Base-by-base conservation (phyloP, 208 protist genomes). In the Herpetomonas samuelpessoai region DNA sequence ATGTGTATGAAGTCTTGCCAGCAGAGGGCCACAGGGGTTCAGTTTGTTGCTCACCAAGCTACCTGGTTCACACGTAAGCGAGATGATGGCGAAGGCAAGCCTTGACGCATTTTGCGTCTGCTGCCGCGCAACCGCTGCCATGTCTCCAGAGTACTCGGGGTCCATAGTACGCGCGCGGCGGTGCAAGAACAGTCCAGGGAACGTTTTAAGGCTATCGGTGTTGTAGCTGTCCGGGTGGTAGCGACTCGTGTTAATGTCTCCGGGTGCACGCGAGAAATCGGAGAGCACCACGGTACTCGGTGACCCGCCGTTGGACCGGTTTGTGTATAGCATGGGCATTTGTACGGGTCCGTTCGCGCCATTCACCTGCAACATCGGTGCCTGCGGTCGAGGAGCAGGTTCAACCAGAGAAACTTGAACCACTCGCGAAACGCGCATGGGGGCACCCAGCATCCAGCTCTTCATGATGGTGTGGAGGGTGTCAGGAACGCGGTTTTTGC, bases 1-100 rank as follows among this genome's bases (percentile, higher is more conserved):
- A 22, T 55, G 49, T 6, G 14, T 4, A n/a, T 55, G 49, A 10
- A 55, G 49, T 25, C 19, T 10, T 29, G 10, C 24, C 9, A 55
- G 27, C 19, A 55, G 27, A 10, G 28, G 24, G 9, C 12, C 27
- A 21, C 49, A 55, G 22, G 49, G 49, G n/a, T 48, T 48, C 44
- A 19, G 4, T 19, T 19, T 48, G 44, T 48, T 27, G 38, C 28
- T 16, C 48, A 45, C 44, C 47, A 56, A 39, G 25, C n/a, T 19
- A 19, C 4, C 22, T 7, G 53, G 25, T 14, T 72, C 66, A 26
- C 50, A 65, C 31, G 52, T 62, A 29, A 76, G 63, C 25, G 57
- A 52, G 18, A 76, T 18, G 26, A 76, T 48, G 3, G 51, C 69
- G 48, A 76, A 76, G 22, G 69, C 69, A 0, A 76, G 27, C n/a